Evolutionary conservation across 495 filamentous ascomycete genomes (phyloP).

Genomic region (Clohesyomyces aquaticus): DNA sequence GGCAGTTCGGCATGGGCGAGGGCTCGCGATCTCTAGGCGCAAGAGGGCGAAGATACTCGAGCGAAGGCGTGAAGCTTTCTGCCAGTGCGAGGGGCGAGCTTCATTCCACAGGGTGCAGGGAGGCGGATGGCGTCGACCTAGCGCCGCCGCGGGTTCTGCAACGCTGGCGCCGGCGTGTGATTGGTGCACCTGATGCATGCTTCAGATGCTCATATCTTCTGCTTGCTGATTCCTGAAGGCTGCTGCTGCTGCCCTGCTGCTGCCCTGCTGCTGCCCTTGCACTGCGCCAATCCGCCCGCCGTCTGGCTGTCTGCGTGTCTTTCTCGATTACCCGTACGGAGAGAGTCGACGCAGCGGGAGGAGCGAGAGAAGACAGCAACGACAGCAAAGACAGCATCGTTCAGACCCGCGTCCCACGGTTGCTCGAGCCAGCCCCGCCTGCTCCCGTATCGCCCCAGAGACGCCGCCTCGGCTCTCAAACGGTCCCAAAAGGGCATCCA

Average conservation of each 20-base stretch:
- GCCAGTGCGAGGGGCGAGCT: neutral
- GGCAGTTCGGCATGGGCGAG: neutral
- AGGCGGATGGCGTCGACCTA: slow-evolving; percentile 1
- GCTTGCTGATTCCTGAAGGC: neutral
- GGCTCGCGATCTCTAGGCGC: neutral
- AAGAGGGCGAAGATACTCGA: slow-evolving; percentile 8
- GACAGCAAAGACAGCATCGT: too few relatives aligned
- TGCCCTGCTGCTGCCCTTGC: neutral
- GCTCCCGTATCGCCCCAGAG: neutral
- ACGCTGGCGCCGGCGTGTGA: neutral
- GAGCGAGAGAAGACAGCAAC: too few relatives aligned
- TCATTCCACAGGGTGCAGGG: slow-evolving; percentile 3
- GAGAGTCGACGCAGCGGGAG: too few relatives aligned
- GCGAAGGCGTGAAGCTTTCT: neutral
- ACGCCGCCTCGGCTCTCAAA: neutral
- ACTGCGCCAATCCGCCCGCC: neutral
- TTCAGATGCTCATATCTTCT: too few relatives aligned
- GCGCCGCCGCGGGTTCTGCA: neutral
- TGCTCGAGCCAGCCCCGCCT: neutral
- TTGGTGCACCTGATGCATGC: neutral
- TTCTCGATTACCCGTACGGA: too few relatives aligned
- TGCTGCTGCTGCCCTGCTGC: neutral
- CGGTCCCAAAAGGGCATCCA: slow-evolving; percentile 2
- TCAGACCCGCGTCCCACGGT: too few relatives aligned
- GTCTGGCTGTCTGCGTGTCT: neutral